These are phyloP conservation scores for Basidioascus undulatus DNA, from an alignment of 768 basidiomycete species.

Conservation along the genomic window DNA sequence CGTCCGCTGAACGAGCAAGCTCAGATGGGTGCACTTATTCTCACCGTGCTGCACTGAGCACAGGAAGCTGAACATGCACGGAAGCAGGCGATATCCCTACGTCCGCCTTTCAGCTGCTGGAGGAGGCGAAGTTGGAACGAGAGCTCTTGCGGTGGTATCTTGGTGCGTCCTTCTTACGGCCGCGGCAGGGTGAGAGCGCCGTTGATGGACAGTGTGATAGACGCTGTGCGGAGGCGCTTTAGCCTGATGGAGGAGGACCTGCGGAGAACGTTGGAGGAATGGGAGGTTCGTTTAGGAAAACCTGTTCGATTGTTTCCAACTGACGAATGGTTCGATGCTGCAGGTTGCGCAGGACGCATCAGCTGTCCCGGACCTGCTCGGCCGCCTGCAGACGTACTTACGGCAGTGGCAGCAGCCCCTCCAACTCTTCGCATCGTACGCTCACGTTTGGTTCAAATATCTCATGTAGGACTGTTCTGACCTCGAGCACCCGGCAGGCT, in stretches of 20 bases:
- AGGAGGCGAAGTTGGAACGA: not conserved
- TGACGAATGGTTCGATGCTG: not conserved
- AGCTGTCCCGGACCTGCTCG: conserved; percentile 1
- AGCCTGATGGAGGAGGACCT: conserved; percentile 1
- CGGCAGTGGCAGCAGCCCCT: conserved; percentile 4
- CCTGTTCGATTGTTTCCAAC: not conserved
- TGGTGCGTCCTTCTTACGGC: not conserved
- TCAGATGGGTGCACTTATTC: not conserved
- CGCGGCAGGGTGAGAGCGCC: not conserved
- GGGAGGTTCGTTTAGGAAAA: conserved; percentile 1
- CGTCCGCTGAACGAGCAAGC: not conserved
- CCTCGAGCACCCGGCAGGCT: too few species aligned
- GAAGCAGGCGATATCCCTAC: not conserved
- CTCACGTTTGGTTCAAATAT: not conserved
- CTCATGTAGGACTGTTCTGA: not conserved
- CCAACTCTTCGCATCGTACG: conserved; percentile 1
- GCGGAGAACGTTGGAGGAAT: not conserved
- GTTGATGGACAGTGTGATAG: not conserved
- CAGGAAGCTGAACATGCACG: too few species aligned
- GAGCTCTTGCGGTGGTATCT: conserved; percentile 5
- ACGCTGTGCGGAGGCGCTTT: not conserved
- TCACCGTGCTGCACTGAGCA: too few species aligned
- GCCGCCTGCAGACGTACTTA: conserved; percentile 2
- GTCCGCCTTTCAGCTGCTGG: not conserved
- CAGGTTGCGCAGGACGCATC: not conserved